Base-by-base conservation (phyloP, 768 basidiomycete genomes). In the Chalciporus pseudorubinellus region DNA sequence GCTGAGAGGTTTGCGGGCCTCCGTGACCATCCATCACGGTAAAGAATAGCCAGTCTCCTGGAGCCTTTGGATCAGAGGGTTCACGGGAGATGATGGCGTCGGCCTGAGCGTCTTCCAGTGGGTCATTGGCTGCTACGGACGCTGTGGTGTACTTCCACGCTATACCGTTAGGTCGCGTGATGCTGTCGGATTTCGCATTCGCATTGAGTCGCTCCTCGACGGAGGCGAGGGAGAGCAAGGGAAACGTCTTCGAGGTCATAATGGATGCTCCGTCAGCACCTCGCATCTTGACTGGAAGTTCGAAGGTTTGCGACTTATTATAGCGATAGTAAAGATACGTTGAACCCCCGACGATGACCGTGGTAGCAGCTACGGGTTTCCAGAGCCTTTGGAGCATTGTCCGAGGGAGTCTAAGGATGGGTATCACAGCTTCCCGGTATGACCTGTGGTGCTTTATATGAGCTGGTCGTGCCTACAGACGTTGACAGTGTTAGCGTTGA, bases 1-100 rank as follows among this genome's bases (percentile, higher is more conserved):
- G 76, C 50, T 82, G 79, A 12, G 91, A 93, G 2, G 95, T 98
- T 46, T 91, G 79, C 33, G 72, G 80, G 1, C 97, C 97, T 2
- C 82, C 75, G 66, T 98, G 97, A 3, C 94, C 93, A 59, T 94
- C 93, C 84, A 95, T 88, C 31, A 95, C 84, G 1, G 91, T 74
- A 61, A 92, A 94, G 70, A 95, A 89, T 39, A 92, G 74, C 53
- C 88, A 78, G 61, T 91, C 89, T 13, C 87, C 87, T 2, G 80
- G 78, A 0, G 74, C 74, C 3, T 79, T 75, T 10, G 79, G 74
- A 57, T 85, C 81, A n/a, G 79, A 71, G 3, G 71, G 72, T 61
- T 89, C 83, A 34, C 84, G 76, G 56, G 79, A 67, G 44, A 95
- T 72, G 55, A 93, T 73, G 50, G 84, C 82, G 53, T 79, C 77